Evolutionary conservation across 192 early-diverging fungal genomes (phyloP).

Genomic region (Mortierella antarctica): DNA sequence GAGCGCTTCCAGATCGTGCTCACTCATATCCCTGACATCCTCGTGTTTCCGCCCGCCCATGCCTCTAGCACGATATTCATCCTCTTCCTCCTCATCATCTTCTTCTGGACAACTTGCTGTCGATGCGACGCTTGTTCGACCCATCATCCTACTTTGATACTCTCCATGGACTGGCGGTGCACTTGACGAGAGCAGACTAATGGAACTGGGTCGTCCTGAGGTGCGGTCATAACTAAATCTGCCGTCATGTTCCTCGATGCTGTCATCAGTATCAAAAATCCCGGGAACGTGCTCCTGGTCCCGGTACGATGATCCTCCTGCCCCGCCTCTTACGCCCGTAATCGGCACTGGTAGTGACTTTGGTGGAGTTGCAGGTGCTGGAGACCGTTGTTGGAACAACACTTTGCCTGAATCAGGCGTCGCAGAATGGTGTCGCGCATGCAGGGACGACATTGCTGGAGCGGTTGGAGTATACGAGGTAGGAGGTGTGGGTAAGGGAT

Average conservation of each 20-base stretch:
- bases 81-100: background rate
- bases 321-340: conserved; percentile 2
- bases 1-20: conserved; percentile 34
- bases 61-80: background rate
- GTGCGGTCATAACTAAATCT: conserved; percentile 10
- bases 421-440: conserved; percentile 1
- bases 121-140: conserved; percentile 6
- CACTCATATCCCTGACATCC: conserved; percentile 21
- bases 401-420: conserved; percentile 30
- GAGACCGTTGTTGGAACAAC: conserved; percentile 9
- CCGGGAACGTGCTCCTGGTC: conserved; percentile 15
- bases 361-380: conserved; percentile 14
- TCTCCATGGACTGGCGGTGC: conserved; percentile 24
- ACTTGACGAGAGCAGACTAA: conserved; percentile 37
- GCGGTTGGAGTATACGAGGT: conserved; percentile 23
- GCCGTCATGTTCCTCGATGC: background rate
- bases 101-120: background rate
- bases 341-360: conserved; percentile 33
- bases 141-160: background rate
- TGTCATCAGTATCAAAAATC: conserved; percentile 18
- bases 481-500: conserved; percentile 39
- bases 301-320: conserved; percentile 24
- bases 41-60: background rate
- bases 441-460: background rate
- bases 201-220: conserved; percentile 21